Conservation (phyloP, 1,284 basidiomycete species). For the Sphaerobolus stellatus region DNA sequence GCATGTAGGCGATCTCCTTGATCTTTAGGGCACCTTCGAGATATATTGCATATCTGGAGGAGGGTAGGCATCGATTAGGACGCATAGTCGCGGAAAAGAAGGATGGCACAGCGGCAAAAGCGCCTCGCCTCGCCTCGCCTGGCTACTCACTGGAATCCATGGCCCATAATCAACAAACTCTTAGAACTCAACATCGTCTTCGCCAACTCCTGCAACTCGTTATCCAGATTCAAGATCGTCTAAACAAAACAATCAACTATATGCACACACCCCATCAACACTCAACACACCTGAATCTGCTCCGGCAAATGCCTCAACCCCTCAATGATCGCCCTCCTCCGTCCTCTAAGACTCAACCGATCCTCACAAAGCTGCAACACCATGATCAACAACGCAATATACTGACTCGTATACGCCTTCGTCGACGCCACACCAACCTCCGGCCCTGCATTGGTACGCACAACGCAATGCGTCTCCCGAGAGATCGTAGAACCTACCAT, state of each 20-base stretch:
- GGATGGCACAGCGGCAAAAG: conserved; percentile 30
- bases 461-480: conserved; percentile 98
- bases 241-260: no score
- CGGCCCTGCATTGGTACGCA: conserved; percentile 99
- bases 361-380: conserved; percentile 97
- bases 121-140: no score
- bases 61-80: no score
- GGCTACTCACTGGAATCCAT: conserved; percentile 98
- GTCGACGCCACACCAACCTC: conserved; percentile 99
- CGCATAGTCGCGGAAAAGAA: neutral
- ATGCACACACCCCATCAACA: no score
- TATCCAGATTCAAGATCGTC: conserved; percentile 82
- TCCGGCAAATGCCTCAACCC: conserved; percentile 87
- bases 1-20: conserved; percentile 97
- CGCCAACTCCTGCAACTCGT: conserved; percentile 79
- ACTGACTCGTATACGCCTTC: conserved; percentile 99
- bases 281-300: no score
- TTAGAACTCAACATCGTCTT: conserved; percentile 74
- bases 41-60: conserved; percentile 90
- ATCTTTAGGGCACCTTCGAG: conserved; percentile 99
- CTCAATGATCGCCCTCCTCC: conserved; percentile 92
- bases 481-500: conserved; percentile 99
- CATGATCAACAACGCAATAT: conserved; percentile 98
- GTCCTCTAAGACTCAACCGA: conserved; percentile 87
- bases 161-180: conserved; percentile 94